A percentile compares a stretch with the other conserved stretches of the same genome.
Conservation (phyloP, 768 basidiomycete genomes). For the Galerina marginata region DNA sequence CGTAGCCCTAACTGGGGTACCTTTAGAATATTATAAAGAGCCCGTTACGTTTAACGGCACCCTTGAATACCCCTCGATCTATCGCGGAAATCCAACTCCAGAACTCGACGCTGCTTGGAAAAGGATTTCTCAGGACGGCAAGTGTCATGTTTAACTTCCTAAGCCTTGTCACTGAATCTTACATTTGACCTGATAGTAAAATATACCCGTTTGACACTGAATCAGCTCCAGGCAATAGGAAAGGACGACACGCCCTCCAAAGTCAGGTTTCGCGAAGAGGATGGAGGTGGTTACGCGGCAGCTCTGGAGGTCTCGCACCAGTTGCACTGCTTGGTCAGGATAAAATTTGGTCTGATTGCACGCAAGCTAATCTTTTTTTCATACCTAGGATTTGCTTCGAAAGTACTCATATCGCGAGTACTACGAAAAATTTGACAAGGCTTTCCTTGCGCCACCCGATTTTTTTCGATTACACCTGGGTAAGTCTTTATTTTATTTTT, state of each 20-base stretch:
- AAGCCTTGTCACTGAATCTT: no score
- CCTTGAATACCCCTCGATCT: no score
- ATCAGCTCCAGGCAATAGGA: slow-evolving; percentile 6
- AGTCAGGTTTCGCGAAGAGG: slow-evolving; percentile 5
- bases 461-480: slow-evolving; percentile 7
- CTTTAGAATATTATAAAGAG: no score
- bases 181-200: background rate
- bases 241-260: slow-evolving; percentile 5
- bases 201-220: background rate
- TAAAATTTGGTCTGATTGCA: background rate
- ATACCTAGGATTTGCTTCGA: slow-evolving; percentile 8
- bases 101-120: no score
- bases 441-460: slow-evolving; percentile 2
- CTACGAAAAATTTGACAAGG: slow-evolving; percentile 3
- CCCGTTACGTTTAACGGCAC: no score
- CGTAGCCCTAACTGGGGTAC: no score
- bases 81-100: no score
- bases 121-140: no score
- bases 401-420: slow-evolving; percentile 11
- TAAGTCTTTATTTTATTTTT: background rate
- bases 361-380: background rate
- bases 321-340: slow-evolving; percentile 6
- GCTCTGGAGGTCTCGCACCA: slow-evolving; percentile 9
- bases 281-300: slow-evolving; percentile 13
- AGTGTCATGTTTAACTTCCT: no score